Conservation (phyloP, 1,284 basidiomycete genomes). For the Lentinula novae-zelandiae region DNA sequence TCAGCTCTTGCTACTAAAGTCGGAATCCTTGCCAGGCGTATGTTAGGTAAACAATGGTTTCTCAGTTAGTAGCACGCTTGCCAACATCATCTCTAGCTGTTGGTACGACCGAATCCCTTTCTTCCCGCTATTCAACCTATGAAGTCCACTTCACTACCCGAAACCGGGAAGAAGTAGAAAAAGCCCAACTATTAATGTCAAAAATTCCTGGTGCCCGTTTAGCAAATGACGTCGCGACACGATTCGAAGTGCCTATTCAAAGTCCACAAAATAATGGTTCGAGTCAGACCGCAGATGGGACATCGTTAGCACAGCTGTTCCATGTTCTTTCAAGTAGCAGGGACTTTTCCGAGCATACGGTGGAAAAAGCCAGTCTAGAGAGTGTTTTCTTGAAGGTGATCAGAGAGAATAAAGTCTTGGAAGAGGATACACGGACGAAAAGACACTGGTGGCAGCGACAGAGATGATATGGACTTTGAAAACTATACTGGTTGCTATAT, state of each 20-base stretch:
- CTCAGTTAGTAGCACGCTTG: background rate
- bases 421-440: constrained; percentile 42
- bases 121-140: constrained; percentile 66
- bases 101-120: constrained; percentile 64
- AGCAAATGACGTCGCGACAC: constrained; percentile 73
- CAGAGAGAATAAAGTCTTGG: constrained; percentile 55
- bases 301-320: constrained; percentile 59
- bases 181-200: constrained; percentile 58
- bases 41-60: constrained; percentile 50
- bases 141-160: constrained; percentile 76
- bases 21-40: constrained; percentile 64
- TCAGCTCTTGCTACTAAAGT: constrained; percentile 73
- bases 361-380: constrained; percentile 66
- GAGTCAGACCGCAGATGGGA: constrained; percentile 15
- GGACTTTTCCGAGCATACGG: constrained; percentile 61
- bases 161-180: constrained; percentile 52
- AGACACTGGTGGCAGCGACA: constrained; percentile 19
- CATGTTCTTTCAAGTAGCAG: constrained; percentile 45
- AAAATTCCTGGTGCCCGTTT: constrained; percentile 60
- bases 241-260: constrained; percentile 70
- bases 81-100: constrained; percentile 38
- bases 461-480: background rate
- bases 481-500: background rate
- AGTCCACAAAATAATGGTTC: background rate
- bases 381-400: constrained; percentile 75